Percentiles rank a stretch among this genome's conserved stretches.
These are phyloP conservation scores for Nyssa sinensis DNA, from an alignment of 148 eudicot species.

Conservation along the genomic window DNA sequence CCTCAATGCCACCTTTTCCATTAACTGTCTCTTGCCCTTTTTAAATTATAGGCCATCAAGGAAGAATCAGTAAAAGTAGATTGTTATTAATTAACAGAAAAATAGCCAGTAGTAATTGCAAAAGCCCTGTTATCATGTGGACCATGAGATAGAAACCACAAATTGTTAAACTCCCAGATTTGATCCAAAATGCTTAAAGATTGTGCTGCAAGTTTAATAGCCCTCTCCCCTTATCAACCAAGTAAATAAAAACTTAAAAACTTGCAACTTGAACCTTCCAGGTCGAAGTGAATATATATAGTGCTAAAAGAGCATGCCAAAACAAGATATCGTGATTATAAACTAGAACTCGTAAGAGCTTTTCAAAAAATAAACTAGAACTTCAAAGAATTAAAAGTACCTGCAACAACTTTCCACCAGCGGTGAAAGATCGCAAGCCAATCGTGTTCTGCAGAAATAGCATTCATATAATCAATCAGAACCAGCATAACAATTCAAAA, in stretches of 20 bases:
- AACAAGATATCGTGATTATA: background rate
- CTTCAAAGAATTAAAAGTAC: slow-evolving; percentile 30
- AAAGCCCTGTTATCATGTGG: too few species aligned
- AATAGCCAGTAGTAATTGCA: too few species aligned
- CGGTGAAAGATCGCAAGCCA: slow-evolving; percentile 94
- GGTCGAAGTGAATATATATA: background rate
- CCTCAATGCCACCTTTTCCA: too few species aligned
- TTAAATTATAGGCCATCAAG: too few species aligned
- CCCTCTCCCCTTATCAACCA: background rate
- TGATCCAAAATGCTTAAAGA: background rate
- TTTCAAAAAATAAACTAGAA: slow-evolving; percentile 5
- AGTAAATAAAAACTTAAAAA: background rate
- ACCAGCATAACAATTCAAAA: background rate
- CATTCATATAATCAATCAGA: slow-evolving; percentile 9
- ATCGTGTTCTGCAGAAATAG: slow-evolving; percentile 64
- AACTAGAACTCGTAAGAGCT: background rate
- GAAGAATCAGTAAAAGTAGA: too few species aligned
- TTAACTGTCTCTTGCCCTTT: too few species aligned
- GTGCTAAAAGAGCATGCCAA: background rate
- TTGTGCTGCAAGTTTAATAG: background rate
- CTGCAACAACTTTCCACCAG: slow-evolving; percentile 99
- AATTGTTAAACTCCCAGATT: background rate
- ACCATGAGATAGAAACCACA: background rate
- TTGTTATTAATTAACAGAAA: too few species aligned
- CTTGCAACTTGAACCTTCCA: background rate